These are phyloP conservation scores for Pseudopyricularia cyperi DNA, from an alignment of 2,329 filamentous ascomycete species.

Conservation along the genomic window DNA sequence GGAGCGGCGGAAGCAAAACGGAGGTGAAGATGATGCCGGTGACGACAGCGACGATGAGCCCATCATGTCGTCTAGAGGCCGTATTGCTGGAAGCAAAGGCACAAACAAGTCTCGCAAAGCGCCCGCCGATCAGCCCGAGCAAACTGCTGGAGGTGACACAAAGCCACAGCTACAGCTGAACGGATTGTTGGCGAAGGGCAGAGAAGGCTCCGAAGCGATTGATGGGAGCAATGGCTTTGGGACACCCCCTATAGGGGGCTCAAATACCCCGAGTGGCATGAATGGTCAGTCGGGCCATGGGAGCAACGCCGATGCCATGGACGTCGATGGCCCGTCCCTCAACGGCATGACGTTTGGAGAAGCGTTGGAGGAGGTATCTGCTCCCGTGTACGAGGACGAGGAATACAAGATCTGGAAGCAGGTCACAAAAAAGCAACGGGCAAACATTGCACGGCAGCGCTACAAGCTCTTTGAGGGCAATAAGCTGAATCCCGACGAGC, in stretches of 20 bases:
- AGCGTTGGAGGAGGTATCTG: slow-evolving; percentile 50
- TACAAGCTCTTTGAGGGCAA: slow-evolving; percentile 76
- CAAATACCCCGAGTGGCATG: slow-evolving; percentile 59
- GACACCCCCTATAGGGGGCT: slow-evolving; percentile 69
- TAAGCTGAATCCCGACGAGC: slow-evolving; percentile 75
- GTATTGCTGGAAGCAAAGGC: slow-evolving; percentile 74
- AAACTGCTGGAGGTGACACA: slow-evolving; percentile 61
- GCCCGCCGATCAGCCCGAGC: slow-evolving; percentile 60
- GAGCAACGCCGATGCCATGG: slow-evolving; percentile 75
- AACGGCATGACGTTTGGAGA: slow-evolving; percentile 52
- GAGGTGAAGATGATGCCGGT: slow-evolving; percentile 66
- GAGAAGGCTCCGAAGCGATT: slow-evolving; percentile 64
- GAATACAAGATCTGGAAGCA: slow-evolving; percentile 99
- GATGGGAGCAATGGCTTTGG: slow-evolving; percentile 78
- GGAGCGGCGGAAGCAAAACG: slow-evolving; percentile 72
- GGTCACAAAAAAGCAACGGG: slow-evolving; percentile 92
- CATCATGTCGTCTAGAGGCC: slow-evolving; percentile 92
- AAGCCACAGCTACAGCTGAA: slow-evolving; percentile 61
- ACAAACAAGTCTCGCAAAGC: slow-evolving; percentile 68
- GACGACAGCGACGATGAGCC: slow-evolving; percentile 96
- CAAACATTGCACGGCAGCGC: slow-evolving; percentile 71
- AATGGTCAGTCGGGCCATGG: slow-evolving; percentile 54
- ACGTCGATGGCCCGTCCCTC: slow-evolving; percentile 66
- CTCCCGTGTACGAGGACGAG: slow-evolving; percentile 78
- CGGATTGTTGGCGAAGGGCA: slow-evolving; percentile 43